Conservation (phyloP, 805 yeast genomes). For the Sungouiozyma intestinalis region DNA sequence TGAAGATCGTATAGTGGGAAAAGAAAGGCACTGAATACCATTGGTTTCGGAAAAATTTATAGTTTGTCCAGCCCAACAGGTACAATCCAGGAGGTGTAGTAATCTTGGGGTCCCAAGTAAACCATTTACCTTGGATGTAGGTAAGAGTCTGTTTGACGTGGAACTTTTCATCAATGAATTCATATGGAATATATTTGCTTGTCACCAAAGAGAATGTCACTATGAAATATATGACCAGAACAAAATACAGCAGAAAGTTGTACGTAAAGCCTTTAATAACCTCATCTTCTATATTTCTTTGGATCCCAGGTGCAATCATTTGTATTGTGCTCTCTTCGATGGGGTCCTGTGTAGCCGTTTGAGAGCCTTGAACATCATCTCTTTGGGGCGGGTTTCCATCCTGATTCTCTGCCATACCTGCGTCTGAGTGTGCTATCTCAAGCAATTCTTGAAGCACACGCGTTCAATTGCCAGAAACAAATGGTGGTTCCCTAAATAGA, state of each 20-base stretch:
- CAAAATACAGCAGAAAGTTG: constrained; percentile 28
- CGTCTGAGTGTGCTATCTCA: no score
- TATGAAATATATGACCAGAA: constrained; percentile 18
- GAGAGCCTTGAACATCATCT: not conserved
- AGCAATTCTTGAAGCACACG: no score
- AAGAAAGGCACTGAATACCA: constrained; percentile 5
- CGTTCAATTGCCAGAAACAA: no score
- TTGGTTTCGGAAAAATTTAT: constrained; percentile 17
- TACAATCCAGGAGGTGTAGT: constrained; percentile 97
- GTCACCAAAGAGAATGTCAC: constrained; percentile 23
- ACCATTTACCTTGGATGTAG: constrained; percentile 52
- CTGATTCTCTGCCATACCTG: not conserved
- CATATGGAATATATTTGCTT: constrained; percentile 22
- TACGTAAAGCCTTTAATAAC: constrained; percentile 23
- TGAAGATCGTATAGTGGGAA: constrained; percentile 30
- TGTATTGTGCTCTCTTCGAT: constrained; percentile 8
- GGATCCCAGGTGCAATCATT: constrained; percentile 20
- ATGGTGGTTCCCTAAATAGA: no score
- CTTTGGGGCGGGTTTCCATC: not conserved
- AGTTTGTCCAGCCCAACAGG: constrained; percentile 32
- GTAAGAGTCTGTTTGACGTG: constrained; percentile 71
- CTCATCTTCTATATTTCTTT: constrained; percentile 22
- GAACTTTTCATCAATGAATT: constrained; percentile 58
- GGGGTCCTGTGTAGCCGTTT: not conserved
- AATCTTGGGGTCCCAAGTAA: constrained; percentile 76